Conservation (phyloP, 2,329 filamentous ascomycete species). For the Rutstroemia sp. region DNA sequence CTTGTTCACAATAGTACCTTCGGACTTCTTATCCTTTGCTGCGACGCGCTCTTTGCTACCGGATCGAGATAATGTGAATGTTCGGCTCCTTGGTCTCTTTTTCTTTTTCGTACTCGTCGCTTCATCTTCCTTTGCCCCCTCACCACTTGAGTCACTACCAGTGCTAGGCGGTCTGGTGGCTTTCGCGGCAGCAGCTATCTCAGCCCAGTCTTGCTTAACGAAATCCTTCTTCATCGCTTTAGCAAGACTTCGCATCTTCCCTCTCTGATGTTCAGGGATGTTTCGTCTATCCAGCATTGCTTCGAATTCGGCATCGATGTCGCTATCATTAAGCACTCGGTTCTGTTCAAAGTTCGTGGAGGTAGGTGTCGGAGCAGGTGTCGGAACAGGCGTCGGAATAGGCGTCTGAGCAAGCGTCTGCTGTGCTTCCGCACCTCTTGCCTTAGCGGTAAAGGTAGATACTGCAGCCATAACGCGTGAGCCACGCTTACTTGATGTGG, state of each 20-base stretch:
- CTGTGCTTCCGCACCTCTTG: conserved; percentile 23
- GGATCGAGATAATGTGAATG: conserved; percentile 50
- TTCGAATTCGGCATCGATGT: conserved; percentile 51
- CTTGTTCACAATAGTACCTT: conserved; percentile 54
- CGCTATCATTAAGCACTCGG: conserved; percentile 39
- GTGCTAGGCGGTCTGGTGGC: conserved; percentile 36
- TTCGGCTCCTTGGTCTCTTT: conserved; percentile 61
- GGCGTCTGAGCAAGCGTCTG: conserved; percentile 16
- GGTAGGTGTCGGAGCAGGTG: conserved; percentile 24
- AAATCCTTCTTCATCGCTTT: conserved; percentile 93
- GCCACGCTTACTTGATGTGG: conserved; percentile 37
- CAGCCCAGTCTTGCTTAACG: conserved; percentile 79
- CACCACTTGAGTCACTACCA: conserved; percentile 32
- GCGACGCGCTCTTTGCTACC: conserved; percentile 50
- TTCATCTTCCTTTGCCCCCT: conserved; percentile 31
- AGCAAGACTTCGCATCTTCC: conserved; percentile 88
- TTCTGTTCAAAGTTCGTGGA: conserved; percentile 5
- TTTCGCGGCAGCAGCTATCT: conserved; percentile 47
- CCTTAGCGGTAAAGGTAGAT: conserved; percentile 51
- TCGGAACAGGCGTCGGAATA: conserved; percentile 16
- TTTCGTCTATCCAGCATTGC: conserved; percentile 75
- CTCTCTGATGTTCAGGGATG: conserved; percentile 86
- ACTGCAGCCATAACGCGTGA: conserved; percentile 57
- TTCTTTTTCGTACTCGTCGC: conserved; percentile 36
- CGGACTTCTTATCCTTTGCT: conserved; percentile 63